Base-by-base conservation (phyloP, 2,329 filamentous ascomycete species). In the Hypoxylon sp. region DNA sequence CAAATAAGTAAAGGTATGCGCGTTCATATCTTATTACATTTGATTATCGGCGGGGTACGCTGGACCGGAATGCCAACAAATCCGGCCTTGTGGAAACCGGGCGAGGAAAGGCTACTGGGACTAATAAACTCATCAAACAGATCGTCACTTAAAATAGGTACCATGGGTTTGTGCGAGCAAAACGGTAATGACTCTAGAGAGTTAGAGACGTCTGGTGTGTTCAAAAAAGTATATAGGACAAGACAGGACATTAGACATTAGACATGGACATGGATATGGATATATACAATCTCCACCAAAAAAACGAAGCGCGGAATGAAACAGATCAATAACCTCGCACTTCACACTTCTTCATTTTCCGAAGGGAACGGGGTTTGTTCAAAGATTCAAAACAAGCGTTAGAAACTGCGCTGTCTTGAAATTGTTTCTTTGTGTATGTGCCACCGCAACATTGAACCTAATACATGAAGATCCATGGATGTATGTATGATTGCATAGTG, bases 281-380 rank as follows among this genome's bases (percentile, higher is more conserved):
- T 43, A 58, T 25, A 17, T 30, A 30, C 51, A 61, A 65, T 64
- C 57, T 59, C 63, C 67, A 63, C 52, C 41, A 11, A 41, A 28
- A 28, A 58, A 67, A 63, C 32, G 43, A 52, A 48, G 41, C 43
- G 38, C 51, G 53, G 60, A 67, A 67, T 67, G 60, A 70, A 67
- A 60, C 67, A 65, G n/a, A 17, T 61, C 48, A 52, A 60, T 61
- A 58, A 64, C 64, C 17, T 64, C 53, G 36, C 48, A 56, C 57
- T 43, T 43, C 7, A 43, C 49, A 48, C 6, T 51, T 41, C 53
- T 28, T 34, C 43, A n/a, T 57, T 43, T 51, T 36, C 53, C 59
- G 51, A 56, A 30, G 60, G 51, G 60, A 60, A 32, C 23, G 53
- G 25, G 53, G 41, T 32, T 63, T 41, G 56, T 57, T 43, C 38